A percentile compares a stretch with the other conserved stretches of the same genome.
Evolutionary conservation across 352 stramenopile species (phyloP).

Genomic region (Phytophthora pluvialis): DNA sequence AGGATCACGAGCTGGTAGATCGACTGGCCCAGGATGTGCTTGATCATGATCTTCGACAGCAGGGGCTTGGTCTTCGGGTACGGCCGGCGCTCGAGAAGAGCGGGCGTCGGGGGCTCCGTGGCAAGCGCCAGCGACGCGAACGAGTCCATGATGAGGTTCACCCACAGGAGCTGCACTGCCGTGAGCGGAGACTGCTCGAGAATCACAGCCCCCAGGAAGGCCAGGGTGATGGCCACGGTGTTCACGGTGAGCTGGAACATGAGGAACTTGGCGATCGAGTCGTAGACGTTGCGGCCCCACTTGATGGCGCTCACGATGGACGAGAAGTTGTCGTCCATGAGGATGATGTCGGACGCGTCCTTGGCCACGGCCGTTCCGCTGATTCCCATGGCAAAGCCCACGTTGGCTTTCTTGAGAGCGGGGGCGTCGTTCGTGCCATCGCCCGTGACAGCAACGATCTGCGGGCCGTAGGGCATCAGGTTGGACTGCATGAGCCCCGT

Average conservation of each 20-base stretch:
- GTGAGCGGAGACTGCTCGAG: constrained; percentile 91
- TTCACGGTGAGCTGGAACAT: constrained; percentile 99
- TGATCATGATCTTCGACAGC: constrained; percentile 94
- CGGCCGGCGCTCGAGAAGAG: constrained; percentile 93
- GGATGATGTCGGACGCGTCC: constrained; percentile 96
- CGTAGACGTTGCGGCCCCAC: constrained; percentile 96
- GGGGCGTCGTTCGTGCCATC: constrained; percentile 98
- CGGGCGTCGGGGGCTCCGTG: constrained; percentile 91
- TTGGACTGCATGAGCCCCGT: constrained; percentile 92
- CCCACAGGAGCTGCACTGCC: constrained; percentile 97
- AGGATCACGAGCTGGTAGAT: constrained; percentile 93
- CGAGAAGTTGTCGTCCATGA: constrained; percentile 97
- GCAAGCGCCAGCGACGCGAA: constrained; percentile 96
- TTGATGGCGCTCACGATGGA: constrained; percentile 96
- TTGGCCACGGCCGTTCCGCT: constrained; percentile 95
- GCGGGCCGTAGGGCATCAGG: constrained; percentile 71
- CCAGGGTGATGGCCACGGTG: constrained; percentile 93
- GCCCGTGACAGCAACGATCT: constrained; percentile 96
- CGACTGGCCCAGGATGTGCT: constrained; percentile 95
- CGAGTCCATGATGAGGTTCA: constrained; percentile 99
- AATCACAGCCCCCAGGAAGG: constrained; percentile 89
- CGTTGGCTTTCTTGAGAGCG: constrained; percentile 96
- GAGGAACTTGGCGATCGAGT: constrained; percentile 98
- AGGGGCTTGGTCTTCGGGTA: constrained; percentile 94
- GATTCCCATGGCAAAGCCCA: constrained; percentile 98